Evolutionary conservation across 306 rosid species (phyloP).

Genomic region (Prunus fruticosa): DNA sequence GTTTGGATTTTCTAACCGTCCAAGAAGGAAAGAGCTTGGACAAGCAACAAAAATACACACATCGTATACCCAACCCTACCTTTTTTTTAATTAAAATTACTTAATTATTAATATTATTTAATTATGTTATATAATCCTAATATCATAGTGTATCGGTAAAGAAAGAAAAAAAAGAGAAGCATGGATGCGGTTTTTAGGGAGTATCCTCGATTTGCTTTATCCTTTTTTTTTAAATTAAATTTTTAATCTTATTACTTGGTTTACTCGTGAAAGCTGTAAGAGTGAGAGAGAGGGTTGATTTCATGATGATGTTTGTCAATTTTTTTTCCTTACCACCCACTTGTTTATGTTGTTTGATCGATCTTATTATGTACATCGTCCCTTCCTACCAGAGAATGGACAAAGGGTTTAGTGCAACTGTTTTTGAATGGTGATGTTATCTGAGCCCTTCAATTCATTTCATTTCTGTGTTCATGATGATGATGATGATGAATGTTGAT

Average conservation of each 20-base stretch:
- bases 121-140: not conserved
- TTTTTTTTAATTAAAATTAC: not conserved
- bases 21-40: slow-evolving; percentile 30
- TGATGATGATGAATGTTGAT: not conserved
- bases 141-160: not conserved
- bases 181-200: slow-evolving; percentile 69
- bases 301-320: slow-evolving; percentile 21
- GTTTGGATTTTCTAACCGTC: slow-evolving; percentile 45
- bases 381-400: slow-evolving; percentile 11
- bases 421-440: not conserved
- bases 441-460: slow-evolving; percentile 2
- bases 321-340: slow-evolving; percentile 11
- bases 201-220: slow-evolving; percentile 45
- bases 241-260: slow-evolving; percentile 20
- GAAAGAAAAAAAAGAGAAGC: slow-evolving; percentile 28
- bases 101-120: not conserved
- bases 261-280: slow-evolving; percentile 31
- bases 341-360: slow-evolving; percentile 11
- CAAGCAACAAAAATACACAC: slow-evolving; percentile 29
- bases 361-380: slow-evolving; percentile 15
- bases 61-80: slow-evolving; percentile 35
- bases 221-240: not conserved
- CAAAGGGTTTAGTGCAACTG: slow-evolving; percentile 7
- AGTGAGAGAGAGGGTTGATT: not conserved
- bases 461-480: not conserved